phyloP scores from a whole-genome alignment of 148 eudicot species.

The Arctostaphylos glauca region DNA sequence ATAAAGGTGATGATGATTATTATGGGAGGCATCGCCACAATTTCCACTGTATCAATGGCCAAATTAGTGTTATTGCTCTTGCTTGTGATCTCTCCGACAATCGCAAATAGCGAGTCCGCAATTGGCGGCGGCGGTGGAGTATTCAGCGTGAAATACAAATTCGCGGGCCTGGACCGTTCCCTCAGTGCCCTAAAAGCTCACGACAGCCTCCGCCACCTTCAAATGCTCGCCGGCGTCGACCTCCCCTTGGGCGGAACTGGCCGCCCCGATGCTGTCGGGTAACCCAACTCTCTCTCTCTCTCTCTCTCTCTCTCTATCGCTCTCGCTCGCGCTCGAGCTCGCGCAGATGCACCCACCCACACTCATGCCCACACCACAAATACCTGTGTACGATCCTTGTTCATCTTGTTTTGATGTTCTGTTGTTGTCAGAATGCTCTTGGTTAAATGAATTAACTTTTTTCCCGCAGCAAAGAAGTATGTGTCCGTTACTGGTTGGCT shows the following conservation, averaged over 20 bases:
- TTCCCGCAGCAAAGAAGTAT: neutral
- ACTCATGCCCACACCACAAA: no score
- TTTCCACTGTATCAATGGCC: neutral
- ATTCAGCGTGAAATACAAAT: constrained; percentile 62
- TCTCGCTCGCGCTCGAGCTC: no score
- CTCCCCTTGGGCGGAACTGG: constrained; percentile 85
- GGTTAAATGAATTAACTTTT: neutral
- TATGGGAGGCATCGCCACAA: neutral
- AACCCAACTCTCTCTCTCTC: neutral
- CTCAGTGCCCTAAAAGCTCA: constrained; percentile 65
- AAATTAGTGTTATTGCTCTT: neutral
- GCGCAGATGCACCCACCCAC: neutral
- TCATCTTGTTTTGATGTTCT: neutral
- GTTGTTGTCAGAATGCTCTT: neutral
- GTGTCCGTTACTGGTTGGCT: neutral
- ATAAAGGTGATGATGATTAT: neutral
- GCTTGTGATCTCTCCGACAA: neutral
- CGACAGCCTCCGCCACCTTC: constrained; percentile 64
- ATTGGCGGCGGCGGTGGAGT: constrained; percentile 32
- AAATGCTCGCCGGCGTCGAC: constrained; percentile 71
- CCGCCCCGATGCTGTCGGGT: constrained; percentile 92
- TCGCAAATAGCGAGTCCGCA: constrained; percentile 14
- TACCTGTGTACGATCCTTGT: neutral
- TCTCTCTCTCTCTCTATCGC: neutral
- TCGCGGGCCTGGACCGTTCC: constrained; percentile 60